phyloP scores from a whole-genome alignment of 2,329 filamentous ascomycete species.

The Phoma sp. region DNA sequence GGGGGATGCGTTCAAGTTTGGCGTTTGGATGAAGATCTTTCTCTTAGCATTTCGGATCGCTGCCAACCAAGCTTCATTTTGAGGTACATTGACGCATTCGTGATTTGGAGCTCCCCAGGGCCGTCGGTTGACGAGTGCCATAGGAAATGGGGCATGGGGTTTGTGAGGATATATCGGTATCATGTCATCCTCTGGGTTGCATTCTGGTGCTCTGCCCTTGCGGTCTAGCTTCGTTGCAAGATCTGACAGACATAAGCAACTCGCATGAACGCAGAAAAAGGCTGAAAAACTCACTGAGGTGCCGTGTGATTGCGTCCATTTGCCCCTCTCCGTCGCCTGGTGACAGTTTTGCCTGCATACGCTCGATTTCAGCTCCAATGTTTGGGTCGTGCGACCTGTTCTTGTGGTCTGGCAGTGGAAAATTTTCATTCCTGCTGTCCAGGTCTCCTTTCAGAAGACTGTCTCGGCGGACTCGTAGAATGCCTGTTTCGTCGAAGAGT shows the following conservation, averaged over 20 bases:
- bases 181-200: slow-evolving; percentile 63
- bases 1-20: slow-evolving; percentile 76
- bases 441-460: background rate
- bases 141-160: slow-evolving; percentile 66
- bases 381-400: slow-evolving; percentile 60
- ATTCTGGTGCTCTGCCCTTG: slow-evolving; percentile 62
- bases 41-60: slow-evolving; percentile 69
- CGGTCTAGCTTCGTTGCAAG: slow-evolving; percentile 58
- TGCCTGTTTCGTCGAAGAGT: slow-evolving; percentile 1
- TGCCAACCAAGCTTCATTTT: slow-evolving; percentile 78
- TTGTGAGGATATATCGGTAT: slow-evolving; percentile 69
- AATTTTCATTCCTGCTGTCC: background rate
- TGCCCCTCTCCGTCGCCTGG: slow-evolving; percentile 60
- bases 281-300: slow-evolving; percentile 64
- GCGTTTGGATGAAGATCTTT: slow-evolving; percentile 79
- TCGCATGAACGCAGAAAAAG: too few species aligned
- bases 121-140: slow-evolving; percentile 73
- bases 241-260: background rate
- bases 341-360: slow-evolving; percentile 66
- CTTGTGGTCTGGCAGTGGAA: background rate
- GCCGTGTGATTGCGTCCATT: slow-evolving; percentile 67
- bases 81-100: slow-evolving; percentile 68
- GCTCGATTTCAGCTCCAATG: slow-evolving; percentile 66
- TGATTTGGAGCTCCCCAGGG: slow-evolving; percentile 72
- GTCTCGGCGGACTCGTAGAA: background rate